Conservation (phyloP, 1,139 yeast genomes). For the Torulaspora globosa region DNA sequence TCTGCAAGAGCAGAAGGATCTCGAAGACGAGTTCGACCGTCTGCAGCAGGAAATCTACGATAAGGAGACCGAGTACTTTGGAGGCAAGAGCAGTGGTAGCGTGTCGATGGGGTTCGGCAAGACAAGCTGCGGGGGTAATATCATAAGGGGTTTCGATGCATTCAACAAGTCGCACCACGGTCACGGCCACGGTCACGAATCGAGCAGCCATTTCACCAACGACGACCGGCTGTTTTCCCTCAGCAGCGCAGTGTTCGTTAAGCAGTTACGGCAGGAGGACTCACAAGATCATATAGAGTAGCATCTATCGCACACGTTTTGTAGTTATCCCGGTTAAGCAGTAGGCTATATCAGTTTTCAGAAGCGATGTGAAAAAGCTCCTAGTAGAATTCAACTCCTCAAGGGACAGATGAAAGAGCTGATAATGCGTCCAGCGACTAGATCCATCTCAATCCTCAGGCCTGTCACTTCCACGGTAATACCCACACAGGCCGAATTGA, state of each 20-base stretch:
- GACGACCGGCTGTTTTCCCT: conserved; percentile 83
- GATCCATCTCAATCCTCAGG: conserved; percentile 20
- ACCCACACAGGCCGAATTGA: conserved; percentile 19
- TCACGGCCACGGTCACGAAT: conserved; percentile 33
- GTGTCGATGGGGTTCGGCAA: conserved; percentile 15
- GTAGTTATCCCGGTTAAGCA: neutral
- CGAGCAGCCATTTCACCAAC: conserved; percentile 47
- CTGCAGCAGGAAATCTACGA: conserved; percentile 81
- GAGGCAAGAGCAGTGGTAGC: conserved; percentile 46
- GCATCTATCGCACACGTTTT: neutral
- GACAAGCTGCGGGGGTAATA: conserved; percentile 58
- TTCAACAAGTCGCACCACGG: conserved; percentile 49
- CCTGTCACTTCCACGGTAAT: conserved; percentile 18
- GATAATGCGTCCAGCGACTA: conserved; percentile 7
- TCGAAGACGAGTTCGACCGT: conserved; percentile 57
- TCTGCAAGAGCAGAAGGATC: conserved; percentile 57
- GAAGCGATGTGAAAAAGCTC: neutral
- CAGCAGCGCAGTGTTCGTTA: conserved; percentile 69
- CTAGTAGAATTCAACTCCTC: neutral
- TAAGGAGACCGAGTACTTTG: conserved; percentile 73
- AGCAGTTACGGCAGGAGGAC: conserved; percentile 44
- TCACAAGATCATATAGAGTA: conserved; percentile 10
- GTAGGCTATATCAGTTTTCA: neutral
- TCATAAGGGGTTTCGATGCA: conserved; percentile 85
- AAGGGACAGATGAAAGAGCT: neutral